Base-by-base conservation (phyloP, 1,284 basidiomycete species). In the Wolfiporia cocos region DNA sequence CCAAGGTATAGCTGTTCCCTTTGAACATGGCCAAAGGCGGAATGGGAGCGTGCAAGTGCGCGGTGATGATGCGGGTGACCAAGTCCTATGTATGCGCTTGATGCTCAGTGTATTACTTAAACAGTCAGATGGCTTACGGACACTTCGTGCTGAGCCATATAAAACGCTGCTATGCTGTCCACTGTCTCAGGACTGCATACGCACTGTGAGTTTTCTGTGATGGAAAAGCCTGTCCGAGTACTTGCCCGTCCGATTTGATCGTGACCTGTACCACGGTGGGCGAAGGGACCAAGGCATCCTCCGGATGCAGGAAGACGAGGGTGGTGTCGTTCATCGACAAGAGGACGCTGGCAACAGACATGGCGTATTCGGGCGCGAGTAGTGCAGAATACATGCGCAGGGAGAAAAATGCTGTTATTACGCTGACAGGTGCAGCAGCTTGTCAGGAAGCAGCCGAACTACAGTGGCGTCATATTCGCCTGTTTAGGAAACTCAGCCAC, bases 81-180 rank as follows among this genome's bases (percentile, higher is more conserved):
- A 59, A 39, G 1, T 56, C 50, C 58, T 57, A 34, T 22, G 19
- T 11, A 5, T 31, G 12, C 12, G 11, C 10, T 21, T 4, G 17
- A 24, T n/a, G 12, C 0, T 32, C 26, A 19, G 7, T 23, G 11
- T 32, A 37, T 41, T 20, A 3, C 6, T 17, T 19, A n/a, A 4
- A 6, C 11, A 33, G 15, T 7, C n/a, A n/a, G 24, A 4, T 12
- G 21, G 34, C 53, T 31, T 42, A 59, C 58, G 37, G 49, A 49
- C 20, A 59, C 42, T 15, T 58, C 53, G 12, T 49, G 49, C 19
- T 52, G 54, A 34, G 47, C 55, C 1, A 52, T 34, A 31, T 46
- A 50, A 37, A 48, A 59, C n/a, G 49, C 49, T 17, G 46, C 42
- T 17, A 55, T 39, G 11, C 44, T 49, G 10, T 49, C 44, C 2